A percentile compares a stretch with the other conserved stretches of the same genome.
These are phyloP conservation scores for Exophiala xenobiotica DNA, from an alignment of 2,329 filamentous ascomycete genomes.

Conservation along the genomic window DNA sequence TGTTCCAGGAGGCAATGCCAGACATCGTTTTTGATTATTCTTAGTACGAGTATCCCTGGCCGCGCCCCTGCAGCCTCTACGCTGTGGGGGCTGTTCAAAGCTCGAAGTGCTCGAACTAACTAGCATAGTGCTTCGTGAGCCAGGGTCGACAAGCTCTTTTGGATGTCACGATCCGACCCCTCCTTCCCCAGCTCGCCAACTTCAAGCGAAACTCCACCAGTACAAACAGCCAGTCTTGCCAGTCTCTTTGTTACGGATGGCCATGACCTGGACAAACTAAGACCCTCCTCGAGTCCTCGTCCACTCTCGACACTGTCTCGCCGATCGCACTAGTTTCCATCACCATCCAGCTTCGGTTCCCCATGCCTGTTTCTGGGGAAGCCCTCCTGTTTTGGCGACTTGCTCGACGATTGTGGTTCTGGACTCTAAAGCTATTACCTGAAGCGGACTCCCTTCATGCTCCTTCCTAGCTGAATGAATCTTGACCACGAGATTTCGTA, in stretches of 20 bases:
- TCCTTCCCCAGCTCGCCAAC: not conserved
- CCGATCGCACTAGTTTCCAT: not conserved
- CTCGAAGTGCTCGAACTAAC: not conserved
- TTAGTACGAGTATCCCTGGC: not conserved
- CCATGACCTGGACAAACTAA: not conserved
- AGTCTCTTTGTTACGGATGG: not conserved
- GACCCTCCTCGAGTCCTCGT: not conserved
- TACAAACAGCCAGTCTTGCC: not conserved
- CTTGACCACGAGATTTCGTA: not conserved
- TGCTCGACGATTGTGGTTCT: not conserved
- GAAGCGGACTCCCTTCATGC: slow-evolving; percentile 7
- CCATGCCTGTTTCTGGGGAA: not conserved
- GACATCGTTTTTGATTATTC: not conserved
- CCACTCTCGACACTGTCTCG: not conserved
- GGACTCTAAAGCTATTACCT: slow-evolving; percentile 8
- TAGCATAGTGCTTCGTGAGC: not conserved
- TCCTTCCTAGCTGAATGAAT: not conserved
- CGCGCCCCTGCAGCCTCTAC: not conserved
- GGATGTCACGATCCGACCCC: not conserved
- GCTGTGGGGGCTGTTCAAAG: not conserved
- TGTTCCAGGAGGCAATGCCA: too few relatives aligned
- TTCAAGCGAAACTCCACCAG: not conserved
- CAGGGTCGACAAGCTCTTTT: not conserved
- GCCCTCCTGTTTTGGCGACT: slow-evolving; percentile 1
- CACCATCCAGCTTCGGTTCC: slow-evolving; percentile 3